A percentile compares a stretch with the other conserved stretches of the same genome.
Evolutionary conservation across 257 asterid species (phyloP).

Genomic region (Ilex aquifolium): DNA sequence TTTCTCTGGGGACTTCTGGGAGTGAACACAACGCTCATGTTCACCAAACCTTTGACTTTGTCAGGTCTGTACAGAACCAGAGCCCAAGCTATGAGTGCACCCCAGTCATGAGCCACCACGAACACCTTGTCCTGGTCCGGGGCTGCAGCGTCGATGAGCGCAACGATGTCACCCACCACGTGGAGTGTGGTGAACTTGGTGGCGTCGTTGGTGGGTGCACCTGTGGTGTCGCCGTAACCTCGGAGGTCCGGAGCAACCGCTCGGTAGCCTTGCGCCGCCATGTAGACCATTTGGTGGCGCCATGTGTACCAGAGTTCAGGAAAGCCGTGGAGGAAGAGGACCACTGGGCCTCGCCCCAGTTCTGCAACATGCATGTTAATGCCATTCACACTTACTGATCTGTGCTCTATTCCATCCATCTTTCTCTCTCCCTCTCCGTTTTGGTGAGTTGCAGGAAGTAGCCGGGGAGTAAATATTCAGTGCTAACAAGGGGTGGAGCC

Average conservation of each 20-base stretch:
- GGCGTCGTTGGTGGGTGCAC: slow-evolving; percentile 35
- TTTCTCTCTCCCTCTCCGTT: neutral
- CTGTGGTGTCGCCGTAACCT: slow-evolving; percentile 64
- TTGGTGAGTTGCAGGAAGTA: too few relatives aligned
- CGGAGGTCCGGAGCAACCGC: slow-evolving; percentile 83
- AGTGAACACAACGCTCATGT: slow-evolving; percentile 53
- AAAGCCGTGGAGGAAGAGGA: slow-evolving; percentile 81
- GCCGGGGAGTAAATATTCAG: too few relatives aligned
- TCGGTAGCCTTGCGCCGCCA: slow-evolving; percentile 53
- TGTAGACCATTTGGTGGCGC: slow-evolving; percentile 67
- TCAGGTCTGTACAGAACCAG: slow-evolving; percentile 69
- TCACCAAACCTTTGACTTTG: slow-evolving; percentile 61
- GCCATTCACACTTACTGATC: slow-evolving; percentile 39
- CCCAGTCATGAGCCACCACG: slow-evolving; percentile 89
- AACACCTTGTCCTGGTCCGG: slow-evolving; percentile 47
- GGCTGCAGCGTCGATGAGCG: slow-evolving; percentile 38
- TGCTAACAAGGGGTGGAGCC: too few relatives aligned
- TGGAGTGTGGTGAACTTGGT: slow-evolving; percentile 48
- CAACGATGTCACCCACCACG: slow-evolving; percentile 58
- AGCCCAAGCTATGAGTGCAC: slow-evolving; percentile 68
- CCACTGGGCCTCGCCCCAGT: slow-evolving; percentile 58
- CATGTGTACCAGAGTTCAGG: slow-evolving; percentile 86
- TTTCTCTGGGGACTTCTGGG: slow-evolving; percentile 44
- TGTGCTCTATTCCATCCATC: slow-evolving; percentile 50
- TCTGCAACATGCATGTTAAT: slow-evolving; percentile 58